These are phyloP conservation scores for Endoconidiophora polonica DNA, from an alignment of 2,329 filamentous ascomycete genomes.

Conservation along the genomic window DNA sequence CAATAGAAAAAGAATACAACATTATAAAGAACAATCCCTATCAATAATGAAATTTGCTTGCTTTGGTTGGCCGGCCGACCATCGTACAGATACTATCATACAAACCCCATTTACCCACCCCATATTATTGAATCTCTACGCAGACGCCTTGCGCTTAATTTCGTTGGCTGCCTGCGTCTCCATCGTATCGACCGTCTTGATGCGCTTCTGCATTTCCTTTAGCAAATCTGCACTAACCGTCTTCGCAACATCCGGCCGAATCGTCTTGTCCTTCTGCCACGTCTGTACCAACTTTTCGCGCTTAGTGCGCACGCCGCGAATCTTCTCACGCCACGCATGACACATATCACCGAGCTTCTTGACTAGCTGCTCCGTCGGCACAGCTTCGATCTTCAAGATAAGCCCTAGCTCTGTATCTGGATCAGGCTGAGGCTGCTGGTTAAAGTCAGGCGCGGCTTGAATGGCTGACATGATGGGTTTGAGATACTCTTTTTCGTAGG, in stretches of 20 bases:
- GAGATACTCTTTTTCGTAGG: slow-evolving; percentile 28
- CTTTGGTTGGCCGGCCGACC: not conserved
- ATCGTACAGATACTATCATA: not conserved
- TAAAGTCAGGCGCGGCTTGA: slow-evolving; percentile 35
- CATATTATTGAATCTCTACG: not conserved
- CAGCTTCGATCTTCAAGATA: slow-evolving; percentile 35
- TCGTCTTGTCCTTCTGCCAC: slow-evolving; percentile 28
- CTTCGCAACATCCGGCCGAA: slow-evolving; percentile 32
- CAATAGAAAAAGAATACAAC: slow-evolving; percentile 4
- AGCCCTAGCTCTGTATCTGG: slow-evolving; percentile 44
- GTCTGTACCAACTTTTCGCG: slow-evolving; percentile 32
- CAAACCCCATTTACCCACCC: not conserved
- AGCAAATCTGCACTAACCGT: slow-evolving; percentile 31
- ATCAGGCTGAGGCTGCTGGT: slow-evolving; percentile 42
- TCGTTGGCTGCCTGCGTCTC: slow-evolving; percentile 33
- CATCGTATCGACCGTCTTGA: slow-evolving; percentile 31
- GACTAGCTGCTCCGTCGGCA: slow-evolving; percentile 30
- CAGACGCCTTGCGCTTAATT: slow-evolving; percentile 17
- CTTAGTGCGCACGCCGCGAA: slow-evolving; percentile 30
- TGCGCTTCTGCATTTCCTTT: slow-evolving; percentile 35
- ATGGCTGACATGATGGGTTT: slow-evolving; percentile 40
- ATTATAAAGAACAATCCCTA: not conserved
- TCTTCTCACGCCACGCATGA: slow-evolving; percentile 33
- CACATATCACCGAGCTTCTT: slow-evolving; percentile 28
- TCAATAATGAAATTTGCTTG: not conserved